phyloP scores from a whole-genome alignment of 139 green algal species.

The Diplosphaera chodatii region DNA sequence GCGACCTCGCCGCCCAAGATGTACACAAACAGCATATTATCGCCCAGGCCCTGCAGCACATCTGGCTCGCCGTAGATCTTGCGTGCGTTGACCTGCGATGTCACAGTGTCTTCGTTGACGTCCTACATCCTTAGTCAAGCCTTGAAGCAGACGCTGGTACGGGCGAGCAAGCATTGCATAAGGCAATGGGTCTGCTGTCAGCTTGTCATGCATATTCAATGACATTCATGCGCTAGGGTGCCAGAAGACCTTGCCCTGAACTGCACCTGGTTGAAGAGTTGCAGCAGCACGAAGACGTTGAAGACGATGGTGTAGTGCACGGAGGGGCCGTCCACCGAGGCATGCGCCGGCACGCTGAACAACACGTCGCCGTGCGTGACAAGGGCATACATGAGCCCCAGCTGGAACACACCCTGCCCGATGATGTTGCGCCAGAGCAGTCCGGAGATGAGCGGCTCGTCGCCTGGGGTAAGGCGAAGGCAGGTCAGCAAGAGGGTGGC shows the following conservation, averaged over 20 bases:
- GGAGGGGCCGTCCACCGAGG: constrained; percentile 14
- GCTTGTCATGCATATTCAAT: too few relatives aligned
- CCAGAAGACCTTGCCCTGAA: too few relatives aligned
- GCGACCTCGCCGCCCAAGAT: constrained; percentile 49
- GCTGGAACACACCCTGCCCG: constrained; percentile 70
- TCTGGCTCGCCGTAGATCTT: constrained; percentile 61
- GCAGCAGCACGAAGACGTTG: constrained; percentile 76
- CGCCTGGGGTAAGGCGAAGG: too few relatives aligned
- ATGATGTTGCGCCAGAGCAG: constrained; percentile 22
- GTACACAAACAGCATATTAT: constrained; percentile 52
- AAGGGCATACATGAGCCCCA: constrained; percentile 56
- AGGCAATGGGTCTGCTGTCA: too few relatives aligned
- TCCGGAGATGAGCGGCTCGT: constrained; percentile 5
- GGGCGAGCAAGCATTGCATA: too few relatives aligned
- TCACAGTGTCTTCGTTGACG: too few relatives aligned
- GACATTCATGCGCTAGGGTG: too few relatives aligned
- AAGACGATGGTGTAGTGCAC: constrained; percentile 74
- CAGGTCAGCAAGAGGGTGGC: too few relatives aligned
- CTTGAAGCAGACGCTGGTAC: too few relatives aligned
- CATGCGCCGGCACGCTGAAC: constrained; percentile 29
- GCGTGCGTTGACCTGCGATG: constrained; percentile 72
- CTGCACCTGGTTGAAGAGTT: constrained; percentile 82
- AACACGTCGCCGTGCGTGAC: constrained; percentile 33
- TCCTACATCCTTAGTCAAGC: too few relatives aligned
- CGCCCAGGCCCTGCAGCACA: constrained; percentile 47